phyloP scores from a whole-genome alignment of 805 yeast genomes.

The Candida chauliodis region DNA sequence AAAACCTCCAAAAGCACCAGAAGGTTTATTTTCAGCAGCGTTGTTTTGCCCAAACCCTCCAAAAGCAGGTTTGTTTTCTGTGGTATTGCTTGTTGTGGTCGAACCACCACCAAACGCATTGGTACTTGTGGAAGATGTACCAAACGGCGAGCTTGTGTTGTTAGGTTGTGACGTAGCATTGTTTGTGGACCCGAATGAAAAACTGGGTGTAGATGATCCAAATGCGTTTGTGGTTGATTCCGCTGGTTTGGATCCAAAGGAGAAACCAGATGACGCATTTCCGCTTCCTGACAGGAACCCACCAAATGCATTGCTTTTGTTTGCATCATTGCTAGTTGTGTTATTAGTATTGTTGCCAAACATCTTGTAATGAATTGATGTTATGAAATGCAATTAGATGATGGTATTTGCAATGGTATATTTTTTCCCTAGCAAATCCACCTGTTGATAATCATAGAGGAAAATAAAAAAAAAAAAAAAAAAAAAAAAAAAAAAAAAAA shows the following conservation, averaged over 20 bases:
- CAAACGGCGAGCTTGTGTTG: too few species aligned
- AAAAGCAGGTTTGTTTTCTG: conserved; percentile 12
- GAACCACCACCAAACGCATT: conserved; percentile 7
- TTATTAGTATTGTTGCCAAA: conserved; percentile 2
- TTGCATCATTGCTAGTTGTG: neutral
- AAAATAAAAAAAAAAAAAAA: too few species aligned
- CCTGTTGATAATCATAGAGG: too few species aligned
- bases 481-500: too few species aligned
- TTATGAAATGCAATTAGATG: too few species aligned
- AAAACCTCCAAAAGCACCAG: conserved; percentile 10
- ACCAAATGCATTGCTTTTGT: neutral
- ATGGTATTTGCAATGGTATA: neutral
- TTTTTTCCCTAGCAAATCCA: too few species aligned
- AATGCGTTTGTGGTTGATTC: conserved; percentile 6
- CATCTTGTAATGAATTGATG: neutral
- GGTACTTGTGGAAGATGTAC: too few species aligned
- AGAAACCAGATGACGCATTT: neutral
- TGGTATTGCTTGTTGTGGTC: too few species aligned
- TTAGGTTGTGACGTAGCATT: too few species aligned
- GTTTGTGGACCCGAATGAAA: conserved; percentile 11
- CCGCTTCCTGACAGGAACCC: neutral
- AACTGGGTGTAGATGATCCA: neutral
- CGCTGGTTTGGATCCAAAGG: conserved; percentile 16
- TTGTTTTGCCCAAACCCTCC: conserved; percentile 10
- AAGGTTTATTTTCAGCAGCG: conserved; percentile 1